Conservation (phyloP, 257 asterid genomes). For the Petunia secreta region DNA sequence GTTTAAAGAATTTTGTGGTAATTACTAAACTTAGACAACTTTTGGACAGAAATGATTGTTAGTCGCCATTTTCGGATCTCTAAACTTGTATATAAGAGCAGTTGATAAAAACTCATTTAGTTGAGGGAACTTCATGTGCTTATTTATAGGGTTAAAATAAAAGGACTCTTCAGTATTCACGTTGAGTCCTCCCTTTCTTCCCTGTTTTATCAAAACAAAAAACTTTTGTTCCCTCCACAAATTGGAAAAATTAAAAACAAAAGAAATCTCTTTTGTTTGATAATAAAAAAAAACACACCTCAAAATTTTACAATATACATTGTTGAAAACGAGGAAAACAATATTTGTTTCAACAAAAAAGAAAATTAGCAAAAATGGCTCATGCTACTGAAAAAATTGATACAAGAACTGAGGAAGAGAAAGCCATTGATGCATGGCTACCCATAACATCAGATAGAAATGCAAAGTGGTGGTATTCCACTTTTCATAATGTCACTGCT, state of each 20-base stretch:
- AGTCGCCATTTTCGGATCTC: constrained; percentile 1
- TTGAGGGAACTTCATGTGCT: constrained; percentile 23
- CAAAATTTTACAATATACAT: not conserved
- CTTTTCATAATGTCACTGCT: constrained; percentile 88
- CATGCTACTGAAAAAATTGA: not conserved
- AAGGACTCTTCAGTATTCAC: constrained; percentile 4
- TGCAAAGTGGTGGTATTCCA: constrained; percentile 76
- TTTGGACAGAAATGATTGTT: not conserved
- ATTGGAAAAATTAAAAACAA: not conserved
- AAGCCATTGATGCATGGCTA: constrained; percentile 65
- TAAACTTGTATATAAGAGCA: constrained; percentile 1
- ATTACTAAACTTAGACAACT: not conserved
- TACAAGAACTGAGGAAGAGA: constrained; percentile 37
- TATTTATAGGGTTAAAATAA: not conserved
- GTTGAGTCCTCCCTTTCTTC: constrained; percentile 22
- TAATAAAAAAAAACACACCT: not conserved
- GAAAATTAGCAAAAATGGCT: not conserved
- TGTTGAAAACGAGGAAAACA: not conserved
- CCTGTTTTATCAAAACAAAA: not conserved
- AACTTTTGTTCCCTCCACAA: not conserved
- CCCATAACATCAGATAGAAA: constrained; percentile 60
- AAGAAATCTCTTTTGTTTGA: not conserved
- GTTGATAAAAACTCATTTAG: not conserved
- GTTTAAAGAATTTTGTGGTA: not conserved
- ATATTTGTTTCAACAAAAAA: not conserved